Conservation (phyloP, 1,139 yeast genomes). For the Yamadazyma jaroonii region DNA sequence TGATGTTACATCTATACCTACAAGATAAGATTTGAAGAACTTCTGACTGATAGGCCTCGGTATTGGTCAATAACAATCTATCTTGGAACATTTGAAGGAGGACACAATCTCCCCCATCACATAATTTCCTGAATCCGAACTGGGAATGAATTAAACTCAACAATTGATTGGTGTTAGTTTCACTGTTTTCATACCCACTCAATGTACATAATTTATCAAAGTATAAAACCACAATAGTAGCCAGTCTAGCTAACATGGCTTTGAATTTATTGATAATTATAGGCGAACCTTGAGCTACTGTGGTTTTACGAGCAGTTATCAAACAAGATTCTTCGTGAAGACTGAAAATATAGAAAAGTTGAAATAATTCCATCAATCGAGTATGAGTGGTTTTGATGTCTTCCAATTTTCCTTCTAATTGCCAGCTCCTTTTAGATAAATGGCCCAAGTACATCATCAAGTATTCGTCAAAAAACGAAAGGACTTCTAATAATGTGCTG, state of each 20-base stretch:
- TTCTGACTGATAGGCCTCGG: slow-evolving; percentile 44
- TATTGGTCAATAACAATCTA: slow-evolving; percentile 44
- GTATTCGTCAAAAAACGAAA: slow-evolving; percentile 33
- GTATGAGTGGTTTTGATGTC: slow-evolving; percentile 8
- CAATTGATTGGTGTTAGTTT: slow-evolving; percentile 16
- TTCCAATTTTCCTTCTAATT: slow-evolving; percentile 8
- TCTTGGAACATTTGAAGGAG: slow-evolving; percentile 62
- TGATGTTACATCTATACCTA: slow-evolving; percentile 64
- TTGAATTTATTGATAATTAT: slow-evolving; percentile 44
- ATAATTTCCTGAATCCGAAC: slow-evolving; percentile 65
- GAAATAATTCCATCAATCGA: slow-evolving; percentile 28
- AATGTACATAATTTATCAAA: slow-evolving; percentile 15
- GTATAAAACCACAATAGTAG: slow-evolving; percentile 37
- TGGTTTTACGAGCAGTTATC: slow-evolving; percentile 32
- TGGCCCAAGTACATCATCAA: slow-evolving; percentile 21
- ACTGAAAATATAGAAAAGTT: slow-evolving; percentile 41
- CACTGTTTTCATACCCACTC: neutral
- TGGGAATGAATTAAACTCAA: slow-evolving; percentile 67
- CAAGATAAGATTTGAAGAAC: slow-evolving; percentile 76
- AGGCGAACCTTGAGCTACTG: slow-evolving; percentile 27
- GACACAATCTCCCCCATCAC: slow-evolving; percentile 62
- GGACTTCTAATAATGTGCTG: slow-evolving; percentile 23
- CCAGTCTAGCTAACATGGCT: slow-evolving; percentile 47
- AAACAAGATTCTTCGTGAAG: slow-evolving; percentile 50
- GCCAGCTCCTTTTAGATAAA: slow-evolving; percentile 22